Percentiles rank a stretch among this genome's conserved stretches.
phyloP scores from a whole-genome alignment of 1,284 basidiomycete genomes.

The Phellopilus nigrolimitatus region DNA sequence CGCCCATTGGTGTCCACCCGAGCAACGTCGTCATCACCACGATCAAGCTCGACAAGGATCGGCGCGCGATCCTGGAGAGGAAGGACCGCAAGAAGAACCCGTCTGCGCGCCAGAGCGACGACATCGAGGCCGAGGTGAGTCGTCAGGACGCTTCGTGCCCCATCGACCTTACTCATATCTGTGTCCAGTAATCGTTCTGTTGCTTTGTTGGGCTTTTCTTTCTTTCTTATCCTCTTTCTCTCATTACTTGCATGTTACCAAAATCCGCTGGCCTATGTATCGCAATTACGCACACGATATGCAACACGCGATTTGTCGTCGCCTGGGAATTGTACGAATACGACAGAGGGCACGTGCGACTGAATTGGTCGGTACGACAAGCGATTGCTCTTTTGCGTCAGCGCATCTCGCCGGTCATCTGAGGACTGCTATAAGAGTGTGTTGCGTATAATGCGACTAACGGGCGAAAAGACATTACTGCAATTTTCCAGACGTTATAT shows the following conservation, averaged over 20 bases:
- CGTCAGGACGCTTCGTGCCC: no score
- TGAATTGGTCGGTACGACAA: no score
- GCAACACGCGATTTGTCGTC: slow-evolving; percentile 1
- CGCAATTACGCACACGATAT: neutral
- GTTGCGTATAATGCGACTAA: no score
- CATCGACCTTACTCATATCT: neutral
- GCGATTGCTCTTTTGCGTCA: no score
- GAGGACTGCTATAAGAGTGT: no score
- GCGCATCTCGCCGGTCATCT: no score
- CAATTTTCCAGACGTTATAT: no score
- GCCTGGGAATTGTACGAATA: no score
- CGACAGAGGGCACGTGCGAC: no score
- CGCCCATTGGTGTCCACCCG: slow-evolving; percentile 93
- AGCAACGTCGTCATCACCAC: slow-evolving; percentile 95
- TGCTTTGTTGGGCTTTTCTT: neutral
- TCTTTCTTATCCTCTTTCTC: neutral
- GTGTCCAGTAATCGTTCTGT: slow-evolving; percentile 1
- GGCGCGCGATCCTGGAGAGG: slow-evolving; percentile 1
- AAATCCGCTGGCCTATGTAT: neutral
- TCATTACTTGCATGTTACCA: neutral
- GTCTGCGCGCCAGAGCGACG: neutral
- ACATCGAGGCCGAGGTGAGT: neutral
- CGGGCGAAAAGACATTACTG: no score
- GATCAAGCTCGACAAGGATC: slow-evolving; percentile 81
- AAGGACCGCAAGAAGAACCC: slow-evolving; percentile 48